phyloP scores from a whole-genome alignment of 305 asterid species.

The Andrographis paniculata region DNA sequence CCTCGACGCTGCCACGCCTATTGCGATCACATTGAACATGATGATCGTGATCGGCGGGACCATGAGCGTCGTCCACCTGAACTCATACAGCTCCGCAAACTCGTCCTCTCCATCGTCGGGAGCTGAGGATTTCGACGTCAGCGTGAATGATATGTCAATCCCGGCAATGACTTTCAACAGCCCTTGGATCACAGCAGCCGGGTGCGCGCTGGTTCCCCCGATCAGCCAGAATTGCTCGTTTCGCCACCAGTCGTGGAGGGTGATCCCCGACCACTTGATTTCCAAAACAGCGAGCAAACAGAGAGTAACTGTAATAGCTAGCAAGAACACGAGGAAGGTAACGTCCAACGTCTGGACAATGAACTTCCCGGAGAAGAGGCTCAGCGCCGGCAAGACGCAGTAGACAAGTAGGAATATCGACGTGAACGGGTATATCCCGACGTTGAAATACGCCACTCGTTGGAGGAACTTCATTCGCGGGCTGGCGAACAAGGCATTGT shows the following conservation, averaged over 20 bases:
- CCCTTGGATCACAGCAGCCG: slow-evolving; percentile 85
- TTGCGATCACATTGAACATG: slow-evolving; percentile 64
- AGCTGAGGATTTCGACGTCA: slow-evolving; percentile 67
- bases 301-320: slow-evolving; percentile 55
- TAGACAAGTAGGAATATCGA: slow-evolving; percentile 74
- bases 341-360: slow-evolving; percentile 67
- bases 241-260: slow-evolving; percentile 92
- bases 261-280: slow-evolving; percentile 81
- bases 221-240: slow-evolving; percentile 95
- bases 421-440: slow-evolving; percentile 85
- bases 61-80: slow-evolving; percentile 77
- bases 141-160: slow-evolving; percentile 69
- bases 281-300: slow-evolving; percentile 72
- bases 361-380: slow-evolving; percentile 82
- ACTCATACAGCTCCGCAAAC: slow-evolving; percentile 74
- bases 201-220: slow-evolving; percentile 93
- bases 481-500: slow-evolving; percentile 73
- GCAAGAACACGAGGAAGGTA: slow-evolving; percentile 48
- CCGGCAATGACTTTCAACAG: slow-evolving; percentile 78
- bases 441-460: slow-evolving; percentile 79
- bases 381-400: slow-evolving; percentile 72
- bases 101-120: slow-evolving; percentile 72
- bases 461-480: slow-evolving; percentile 82
- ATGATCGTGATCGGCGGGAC: slow-evolving; percentile 78
- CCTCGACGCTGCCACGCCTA: slow-evolving; percentile 59